A percentile compares a stretch with the other conserved stretches of the same genome.
These are phyloP conservation scores for Croton laevigatus DNA, from an alignment of 441 rosid genomes.

Conservation along the genomic window DNA sequence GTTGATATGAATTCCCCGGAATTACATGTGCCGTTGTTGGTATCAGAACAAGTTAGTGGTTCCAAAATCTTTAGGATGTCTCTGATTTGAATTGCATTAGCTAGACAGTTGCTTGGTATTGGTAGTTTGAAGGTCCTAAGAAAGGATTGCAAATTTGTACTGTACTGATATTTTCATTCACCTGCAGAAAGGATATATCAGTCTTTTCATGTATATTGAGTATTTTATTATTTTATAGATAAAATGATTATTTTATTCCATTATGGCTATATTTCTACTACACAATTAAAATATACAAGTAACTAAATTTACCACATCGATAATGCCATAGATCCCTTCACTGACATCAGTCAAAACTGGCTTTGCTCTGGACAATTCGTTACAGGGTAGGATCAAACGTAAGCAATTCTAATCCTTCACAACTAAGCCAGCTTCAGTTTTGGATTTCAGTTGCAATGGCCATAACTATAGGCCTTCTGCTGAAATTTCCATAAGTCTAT, in stretches of 20 bases:
- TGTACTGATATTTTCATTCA: conserved; percentile 50
- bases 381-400: conserved; percentile 68
- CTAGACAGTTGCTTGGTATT: conserved; percentile 51
- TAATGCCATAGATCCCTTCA: conserved; percentile 46
- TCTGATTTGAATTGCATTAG: conserved; percentile 42
- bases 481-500: not conserved
- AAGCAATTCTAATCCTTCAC: no score
- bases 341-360: conserved; percentile 44
- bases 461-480: not conserved
- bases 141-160: conserved; percentile 66
- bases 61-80: conserved; percentile 53
- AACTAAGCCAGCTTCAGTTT: no score
- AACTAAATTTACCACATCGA: conserved; percentile 39
- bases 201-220: no score
- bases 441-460: no score
- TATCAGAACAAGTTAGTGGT: conserved; percentile 40
- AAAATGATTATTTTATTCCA: not conserved
- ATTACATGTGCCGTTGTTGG: conserved; percentile 36
- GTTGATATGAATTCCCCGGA: conserved; percentile 37
- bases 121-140: conserved; percentile 57
- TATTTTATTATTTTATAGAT: no score
- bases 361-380: conserved; percentile 45
- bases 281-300: not conserved
- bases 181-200: conserved; percentile 26
- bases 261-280: no score